Base-by-base conservation (phyloP, 2,329 filamentous ascomycete species). In the Aspergillus clavatus region DNA sequence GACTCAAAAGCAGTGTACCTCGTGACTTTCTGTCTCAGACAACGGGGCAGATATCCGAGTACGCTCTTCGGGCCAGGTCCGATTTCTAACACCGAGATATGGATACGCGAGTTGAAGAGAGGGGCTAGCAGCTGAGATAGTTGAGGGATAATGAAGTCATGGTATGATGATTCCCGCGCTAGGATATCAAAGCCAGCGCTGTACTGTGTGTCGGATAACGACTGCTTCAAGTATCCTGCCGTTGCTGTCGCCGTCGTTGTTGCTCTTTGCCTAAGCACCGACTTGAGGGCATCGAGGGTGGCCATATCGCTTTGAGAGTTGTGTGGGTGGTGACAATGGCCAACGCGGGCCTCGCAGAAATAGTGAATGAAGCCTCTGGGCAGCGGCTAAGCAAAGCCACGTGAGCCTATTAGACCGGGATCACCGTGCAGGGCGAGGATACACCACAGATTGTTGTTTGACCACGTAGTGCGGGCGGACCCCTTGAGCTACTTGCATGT, bases 1-100 rank as follows among this genome's bases (percentile, higher is more conserved):
- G 76, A 75, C 57, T 83, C 79, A 46, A 75, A 76, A 16, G 79
- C 79, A 47, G 59, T 56, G 53, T 83, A 83, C 54, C 38, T 72
- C 6, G n/a, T 66, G 45, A 83, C 60, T 38, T 70, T 75, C 4
- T 51, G 54, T 60, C 69, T 72, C 24, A 45, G 45, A 31, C 14
- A 18, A 6, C 2, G 11, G 3, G 79, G 75, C 14, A 84, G 63
- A 55, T 69, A 40, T 44, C 65, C 74, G 38, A 84, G 66, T 5
- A 84, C 54, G 53, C 71, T 82, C 59, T 72, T 68, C 0, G 77
- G 73, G 7, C 81, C 81, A 0, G 81, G 78, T 51, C 79, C 78
- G 40, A 83, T 76, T 53, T 84, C 81, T 5, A 84, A 67, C 12
- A 75, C 71, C 3, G 79, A 81, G 48, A 83, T 61, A 10, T 55